A percentile compares a stretch with the other conserved stretches of the same genome.
Conservation (phyloP, 176 grass and related monocot genomes). For the Hsuehochloa calcarea region DNA sequence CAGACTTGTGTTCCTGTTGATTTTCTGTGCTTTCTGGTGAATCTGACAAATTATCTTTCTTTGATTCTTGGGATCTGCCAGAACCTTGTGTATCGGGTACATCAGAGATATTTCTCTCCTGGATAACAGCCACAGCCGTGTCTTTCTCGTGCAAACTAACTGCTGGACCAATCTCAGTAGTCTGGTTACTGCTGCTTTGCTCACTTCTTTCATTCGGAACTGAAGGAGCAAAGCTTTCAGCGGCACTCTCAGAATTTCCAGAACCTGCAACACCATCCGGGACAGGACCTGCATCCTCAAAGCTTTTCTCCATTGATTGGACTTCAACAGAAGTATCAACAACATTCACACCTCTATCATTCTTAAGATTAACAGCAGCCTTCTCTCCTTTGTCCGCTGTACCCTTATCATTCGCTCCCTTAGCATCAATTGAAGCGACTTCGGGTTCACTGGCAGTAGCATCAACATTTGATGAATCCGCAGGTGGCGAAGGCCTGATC, state of each 20-base stretch:
- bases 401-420: slow-evolving; percentile 35
- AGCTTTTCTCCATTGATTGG: slow-evolving; percentile 30
- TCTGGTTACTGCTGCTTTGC: slow-evolving; percentile 31
- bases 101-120: slow-evolving; percentile 61
- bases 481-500: slow-evolving; percentile 37
- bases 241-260: slow-evolving; percentile 28
- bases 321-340: slow-evolving; percentile 37
- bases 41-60: slow-evolving; percentile 59
- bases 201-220: slow-evolving; percentile 38
- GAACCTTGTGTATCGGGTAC: slow-evolving; percentile 29
- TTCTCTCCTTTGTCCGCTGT: slow-evolving; percentile 33
- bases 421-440: slow-evolving; percentile 35
- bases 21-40: slow-evolving; percentile 38
- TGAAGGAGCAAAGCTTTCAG: slow-evolving; percentile 38
- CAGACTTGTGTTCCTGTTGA: slow-evolving; percentile 57
- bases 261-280: slow-evolving; percentile 32
- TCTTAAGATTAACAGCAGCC: slow-evolving; percentile 31
- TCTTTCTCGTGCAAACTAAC: slow-evolving; percentile 51
- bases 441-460: slow-evolving; percentile 46
- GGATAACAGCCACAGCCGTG: slow-evolving; percentile 32
- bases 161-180: slow-evolving; percentile 40
- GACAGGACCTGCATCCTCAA: slow-evolving; percentile 39
- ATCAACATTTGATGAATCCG: slow-evolving; percentile 42
- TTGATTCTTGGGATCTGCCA: slow-evolving; percentile 44
- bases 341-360: slow-evolving; percentile 28